Percentiles rank a stretch among this genome's conserved stretches.
Evolutionary conservation across 768 basidiomycete genomes (phyloP).

Genomic region (Kondoa malvinella): DNA sequence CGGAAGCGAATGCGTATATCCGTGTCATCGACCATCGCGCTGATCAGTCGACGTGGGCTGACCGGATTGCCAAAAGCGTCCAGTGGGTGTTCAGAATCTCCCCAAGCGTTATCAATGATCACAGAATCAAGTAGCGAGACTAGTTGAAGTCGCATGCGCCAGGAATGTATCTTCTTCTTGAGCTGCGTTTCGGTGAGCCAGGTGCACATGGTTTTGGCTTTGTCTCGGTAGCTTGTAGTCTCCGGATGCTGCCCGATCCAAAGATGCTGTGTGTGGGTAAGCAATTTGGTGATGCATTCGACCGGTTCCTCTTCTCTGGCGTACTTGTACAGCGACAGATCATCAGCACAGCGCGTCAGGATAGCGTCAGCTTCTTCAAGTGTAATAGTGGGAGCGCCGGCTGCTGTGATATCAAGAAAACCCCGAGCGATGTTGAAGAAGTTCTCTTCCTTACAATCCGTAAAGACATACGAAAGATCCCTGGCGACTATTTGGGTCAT

Average conservation of each 20-base stretch:
- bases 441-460: slow-evolving; percentile 35
- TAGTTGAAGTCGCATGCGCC: slow-evolving; percentile 51
- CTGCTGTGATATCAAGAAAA: slow-evolving; percentile 43
- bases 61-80: slow-evolving; percentile 30
- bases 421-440: slow-evolving; percentile 46
- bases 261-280: slow-evolving; percentile 47
- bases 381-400: slow-evolving; percentile 42
- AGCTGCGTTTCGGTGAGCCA: slow-evolving; percentile 42
- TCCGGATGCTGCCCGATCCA: slow-evolving; percentile 38
- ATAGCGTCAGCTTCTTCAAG: slow-evolving; percentile 41
- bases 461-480: slow-evolving; percentile 11
- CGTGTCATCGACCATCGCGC: slow-evolving; percentile 44
- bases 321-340: slow-evolving; percentile 44
- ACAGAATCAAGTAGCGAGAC: slow-evolving; percentile 52
- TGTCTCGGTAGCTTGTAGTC: slow-evolving; percentile 34
- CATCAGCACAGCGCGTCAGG: slow-evolving; percentile 40
- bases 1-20: slow-evolving; percentile 77
- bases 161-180: slow-evolving; percentile 40
- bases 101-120: slow-evolving; percentile 43
- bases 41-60: slow-evolving; percentile 38
- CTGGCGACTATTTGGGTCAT: slow-evolving; percentile 10
- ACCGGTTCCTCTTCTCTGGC: slow-evolving; percentile 42
- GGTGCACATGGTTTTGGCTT: slow-evolving; percentile 39
- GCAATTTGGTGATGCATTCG: slow-evolving; percentile 42
- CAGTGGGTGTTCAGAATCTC: slow-evolving; percentile 12